Conservation (phyloP, 768 basidiomycete species). For the Agaricus subrufescens region DNA sequence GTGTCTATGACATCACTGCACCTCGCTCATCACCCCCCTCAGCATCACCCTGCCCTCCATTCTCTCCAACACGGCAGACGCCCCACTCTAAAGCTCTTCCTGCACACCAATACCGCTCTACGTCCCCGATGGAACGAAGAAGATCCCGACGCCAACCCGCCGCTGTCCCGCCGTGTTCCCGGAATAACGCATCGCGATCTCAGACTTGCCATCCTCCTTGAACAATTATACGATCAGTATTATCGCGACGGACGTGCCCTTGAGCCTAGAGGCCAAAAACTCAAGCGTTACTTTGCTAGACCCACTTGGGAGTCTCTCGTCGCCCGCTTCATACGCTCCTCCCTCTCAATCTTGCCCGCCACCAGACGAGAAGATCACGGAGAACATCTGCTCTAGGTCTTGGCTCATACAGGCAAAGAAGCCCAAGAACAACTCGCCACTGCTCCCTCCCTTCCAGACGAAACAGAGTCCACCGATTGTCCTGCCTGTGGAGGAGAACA, state of each 20-base stretch:
- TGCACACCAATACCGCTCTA: neutral
- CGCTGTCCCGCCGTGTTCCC: neutral
- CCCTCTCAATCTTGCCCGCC: neutral
- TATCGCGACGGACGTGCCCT: neutral
- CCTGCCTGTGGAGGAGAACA: slow-evolving; percentile 1
- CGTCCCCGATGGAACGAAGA: too few species aligned
- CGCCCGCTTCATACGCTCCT: neutral
- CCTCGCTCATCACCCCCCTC: neutral
- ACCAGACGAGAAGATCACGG: neutral
- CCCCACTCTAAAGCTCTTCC: neutral
- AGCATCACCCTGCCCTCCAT: slow-evolving; percentile 2
- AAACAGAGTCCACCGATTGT: neutral
- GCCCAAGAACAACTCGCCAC: neutral
- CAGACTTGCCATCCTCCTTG: neutral
- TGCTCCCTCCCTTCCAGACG: neutral
- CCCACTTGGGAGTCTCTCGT: slow-evolving; percentile 5
- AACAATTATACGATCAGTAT: neutral
- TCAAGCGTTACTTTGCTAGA: neutral
- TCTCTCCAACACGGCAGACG: slow-evolving; percentile 1
- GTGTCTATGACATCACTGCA: too few species aligned
- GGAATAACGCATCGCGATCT: slow-evolving; percentile 8
- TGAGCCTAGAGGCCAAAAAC: neutral
- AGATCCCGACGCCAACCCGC: too few species aligned
- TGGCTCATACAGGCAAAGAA: neutral
- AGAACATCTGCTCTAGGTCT: neutral